Percentiles rank a stretch among this genome's conserved stretches.
Conservation (phyloP, 2,329 filamentous ascomycete species). For the Rutstroemia sp. region DNA sequence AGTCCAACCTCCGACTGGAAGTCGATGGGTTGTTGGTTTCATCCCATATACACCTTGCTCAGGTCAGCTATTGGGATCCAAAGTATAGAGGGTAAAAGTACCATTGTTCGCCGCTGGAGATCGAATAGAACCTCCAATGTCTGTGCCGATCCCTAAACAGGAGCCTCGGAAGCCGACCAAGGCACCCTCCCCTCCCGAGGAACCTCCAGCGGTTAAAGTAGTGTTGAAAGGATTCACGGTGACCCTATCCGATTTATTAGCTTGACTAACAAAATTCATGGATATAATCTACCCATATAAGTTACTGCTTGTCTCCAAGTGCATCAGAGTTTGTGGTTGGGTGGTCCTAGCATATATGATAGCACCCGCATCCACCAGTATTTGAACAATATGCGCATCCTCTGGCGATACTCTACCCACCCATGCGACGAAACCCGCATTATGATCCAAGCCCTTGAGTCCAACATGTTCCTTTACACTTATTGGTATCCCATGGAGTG, state of each 20-base stretch:
- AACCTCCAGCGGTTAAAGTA: conserved; percentile 43
- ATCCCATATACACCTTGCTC: conserved; percentile 25
- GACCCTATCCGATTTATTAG: conserved; percentile 29
- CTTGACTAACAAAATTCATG: no score
- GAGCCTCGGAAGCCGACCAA: conserved; percentile 44
- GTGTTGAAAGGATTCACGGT: conserved; percentile 49
- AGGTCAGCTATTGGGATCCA: conserved; percentile 7
- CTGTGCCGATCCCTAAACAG: conserved; percentile 45
- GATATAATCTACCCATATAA: conserved; percentile 33
- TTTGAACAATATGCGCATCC: conserved; percentile 41
- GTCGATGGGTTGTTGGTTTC: conserved; percentile 24
- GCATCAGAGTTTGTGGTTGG: conserved; percentile 47
- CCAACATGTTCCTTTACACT: conserved; percentile 46
- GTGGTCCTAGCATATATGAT: conserved; percentile 47
- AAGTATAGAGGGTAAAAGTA: neutral
- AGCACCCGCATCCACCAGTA: conserved; percentile 39
- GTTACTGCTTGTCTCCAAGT: conserved; percentile 43
- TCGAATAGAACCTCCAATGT: conserved; percentile 44
- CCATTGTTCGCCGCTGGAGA: conserved; percentile 41
- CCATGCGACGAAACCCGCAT: conserved; percentile 43
- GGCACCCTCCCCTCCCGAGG: conserved; percentile 50
- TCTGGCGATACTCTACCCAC: conserved; percentile 37
- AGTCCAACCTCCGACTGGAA: conserved; percentile 20
- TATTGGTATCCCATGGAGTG: conserved; percentile 41
- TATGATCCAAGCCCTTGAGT: conserved; percentile 40